Percentiles rank a stretch among this genome's conserved stretches.
Evolutionary conservation across 768 basidiomycete species (phyloP).

Genomic region (Mycena albidolilacea): DNA sequence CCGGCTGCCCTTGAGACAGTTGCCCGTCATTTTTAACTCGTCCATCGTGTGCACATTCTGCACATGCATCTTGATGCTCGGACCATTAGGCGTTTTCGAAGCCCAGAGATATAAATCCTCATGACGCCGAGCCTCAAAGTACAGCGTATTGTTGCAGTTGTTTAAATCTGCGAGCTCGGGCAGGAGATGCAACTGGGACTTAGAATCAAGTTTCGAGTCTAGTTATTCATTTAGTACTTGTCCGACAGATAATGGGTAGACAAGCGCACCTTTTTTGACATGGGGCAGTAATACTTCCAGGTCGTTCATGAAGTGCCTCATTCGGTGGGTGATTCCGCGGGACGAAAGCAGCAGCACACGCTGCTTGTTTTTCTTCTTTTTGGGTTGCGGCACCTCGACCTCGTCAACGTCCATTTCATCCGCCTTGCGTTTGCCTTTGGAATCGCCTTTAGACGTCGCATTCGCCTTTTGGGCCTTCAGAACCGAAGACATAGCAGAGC

Average conservation of each 20-base stretch:
- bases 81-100: slow-evolving; percentile 96
- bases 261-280: slow-evolving; percentile 89
- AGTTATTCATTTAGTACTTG: slow-evolving; percentile 25
- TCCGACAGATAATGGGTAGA: background rate
- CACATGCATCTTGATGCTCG: slow-evolving; percentile 97
- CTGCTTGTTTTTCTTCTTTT: slow-evolving; percentile 91
- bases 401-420: slow-evolving; percentile 72
- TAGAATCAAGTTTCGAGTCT: slow-evolving; percentile 99
- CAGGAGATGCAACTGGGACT: slow-evolving; percentile 91
- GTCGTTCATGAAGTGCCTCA: slow-evolving; percentile 98
- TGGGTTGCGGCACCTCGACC: slow-evolving; percentile 52
- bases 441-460: slow-evolving; percentile 59
- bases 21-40: slow-evolving; percentile 99
- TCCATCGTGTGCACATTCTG: slow-evolving; percentile 99
- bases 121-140: slow-evolving; percentile 96
- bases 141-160: slow-evolving; percentile 97
- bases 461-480: slow-evolving; percentile 75
- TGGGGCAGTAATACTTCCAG: slow-evolving; percentile 92
- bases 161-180: slow-evolving; percentile 98
- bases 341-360: slow-evolving; percentile 94
- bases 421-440: slow-evolving; percentile 71
- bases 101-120: slow-evolving; percentile 98
- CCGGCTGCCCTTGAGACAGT: slow-evolving; percentile 95
- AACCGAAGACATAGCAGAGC: slow-evolving; percentile 70
- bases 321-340: slow-evolving; percentile 94